Percentiles rank a stretch among this genome's conserved stretches.
Evolutionary conservation across 2,329 filamentous ascomycete genomes (phyloP).

Genomic region (Bipolaris zeicola): DNA sequence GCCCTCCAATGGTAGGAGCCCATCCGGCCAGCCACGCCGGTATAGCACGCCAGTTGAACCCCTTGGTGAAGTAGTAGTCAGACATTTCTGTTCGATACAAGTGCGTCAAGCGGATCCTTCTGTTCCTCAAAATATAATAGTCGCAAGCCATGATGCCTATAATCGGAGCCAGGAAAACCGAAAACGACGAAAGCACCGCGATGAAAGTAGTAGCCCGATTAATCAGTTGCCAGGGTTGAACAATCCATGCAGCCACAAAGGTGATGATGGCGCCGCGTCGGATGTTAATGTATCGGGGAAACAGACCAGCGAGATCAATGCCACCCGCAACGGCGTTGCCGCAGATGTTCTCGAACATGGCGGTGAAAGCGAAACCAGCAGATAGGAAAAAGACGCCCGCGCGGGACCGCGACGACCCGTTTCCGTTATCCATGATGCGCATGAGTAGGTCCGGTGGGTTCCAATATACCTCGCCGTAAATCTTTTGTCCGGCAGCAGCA

Average conservation of each 20-base stretch:
- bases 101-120: conserved; percentile 45
- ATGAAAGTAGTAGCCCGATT: conserved; percentile 47
- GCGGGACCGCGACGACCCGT: conserved; percentile 47
- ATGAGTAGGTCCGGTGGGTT: conserved; percentile 54
- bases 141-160: conserved; percentile 50
- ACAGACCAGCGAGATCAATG: conserved; percentile 45
- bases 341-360: conserved; percentile 51
- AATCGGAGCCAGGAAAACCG: conserved; percentile 50
- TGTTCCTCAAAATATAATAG: conserved; percentile 46
- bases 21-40: conserved; percentile 54
- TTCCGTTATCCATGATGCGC: conserved; percentile 53
- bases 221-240: conserved; percentile 48
- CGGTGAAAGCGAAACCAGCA: conserved; percentile 44
- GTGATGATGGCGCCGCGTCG: conserved; percentile 45
- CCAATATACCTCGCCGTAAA: conserved; percentile 47
- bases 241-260: conserved; percentile 43
- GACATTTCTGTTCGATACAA: conserved; percentile 46
- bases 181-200: conserved; percentile 51
- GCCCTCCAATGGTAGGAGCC: conserved; percentile 52
- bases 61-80: conserved; percentile 53
- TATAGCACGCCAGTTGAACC: conserved; percentile 53
- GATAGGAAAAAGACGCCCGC: conserved; percentile 47
- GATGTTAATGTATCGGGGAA: conserved; percentile 44
- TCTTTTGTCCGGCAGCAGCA: conserved; percentile 48
- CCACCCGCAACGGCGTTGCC: conserved; percentile 44